Base-by-base conservation (phyloP, 768 basidiomycete genomes). In the Crepidotus variabilis region DNA sequence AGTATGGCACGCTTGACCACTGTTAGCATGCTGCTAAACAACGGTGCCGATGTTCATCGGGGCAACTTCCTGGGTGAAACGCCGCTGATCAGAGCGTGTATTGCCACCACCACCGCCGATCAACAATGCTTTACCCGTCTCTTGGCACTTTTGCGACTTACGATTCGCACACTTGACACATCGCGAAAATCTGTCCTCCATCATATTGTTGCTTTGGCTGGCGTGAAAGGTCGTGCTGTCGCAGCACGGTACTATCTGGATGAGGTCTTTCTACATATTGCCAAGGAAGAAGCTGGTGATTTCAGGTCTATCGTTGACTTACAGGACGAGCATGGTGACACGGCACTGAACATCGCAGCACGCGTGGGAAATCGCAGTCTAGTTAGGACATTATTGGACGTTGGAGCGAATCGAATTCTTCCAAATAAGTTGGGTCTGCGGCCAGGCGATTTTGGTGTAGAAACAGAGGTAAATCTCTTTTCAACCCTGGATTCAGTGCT, bases 21-120 rank as follows among this genome's bases (percentile, higher is more conserved):
- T 33, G 81, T 92, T 16, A 81, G 84, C 22, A 82, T 85, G 9
- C 80, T 99, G 34, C 79, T 98, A 56, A 72, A 74, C 1, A 76
- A 79, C 47, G 94, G 94, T 28, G 93, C 95, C 1, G 95, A 98
- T 68, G 76, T 93, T 14, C 84, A 93, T 63, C 83, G 93, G 7
- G 97, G 97, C 1, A 98, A 98, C 72, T 88, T 87, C 66, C 83
- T 88, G 4, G 95, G 97, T 47, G 97, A 99, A 71, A 98, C 96
- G 0, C 88, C 97, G 1, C 82, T 99, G 28, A 92, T 97, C 24
- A 88, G 96, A 39, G 90, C 95, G 5, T 88, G 92, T 57, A 81
- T 98, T 56, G 87, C 95, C 8, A 94, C 92, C 21, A 87, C 94
- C 68, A 88, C 88, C 64, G 87, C 81, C 50, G 94, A 95, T 60